Evolutionary conservation across 2,329 filamentous ascomycete species (phyloP), one percentile per base, ranked within the genome.

Genomic region (Arthrobotrys megalospora): DNA sequence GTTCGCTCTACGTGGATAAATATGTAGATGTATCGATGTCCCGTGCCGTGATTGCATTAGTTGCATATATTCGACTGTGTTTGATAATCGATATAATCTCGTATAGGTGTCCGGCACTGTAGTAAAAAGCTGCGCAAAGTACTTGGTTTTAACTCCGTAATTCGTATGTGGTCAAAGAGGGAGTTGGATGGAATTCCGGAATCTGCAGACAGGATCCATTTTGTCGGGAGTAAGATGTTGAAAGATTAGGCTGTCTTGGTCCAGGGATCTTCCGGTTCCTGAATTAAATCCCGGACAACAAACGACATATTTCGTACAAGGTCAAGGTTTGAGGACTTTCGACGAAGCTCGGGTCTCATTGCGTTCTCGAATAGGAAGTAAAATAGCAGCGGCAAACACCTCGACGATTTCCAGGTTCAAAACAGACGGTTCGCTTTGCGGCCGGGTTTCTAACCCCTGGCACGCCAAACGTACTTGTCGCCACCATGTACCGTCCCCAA

Each of bases 291-390:
- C 52, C 16, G 32, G 52, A 19, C 43, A n/a, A 60, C 55, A 41
- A 60, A 43, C 19, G 36, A 28, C 19, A 43, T n/a, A n/a, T n/a
- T n/a, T n/a, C n/a, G n/a, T n/a, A 21, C 55, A 8, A 43, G 36
- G 36, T n/a, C 19, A 60, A 8, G 53, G 32, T 24, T 11, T 24
- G 19, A 2, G 3, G 19, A 43, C 19, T n/a, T 24, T 60, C 28
- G 12, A 24, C 55, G 55, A 58, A 58, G 32, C 52, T n/a, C n/a
- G 16, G 19, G 34, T 41, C 36, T 60, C 55, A 60, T 24, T 43
- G 10, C 7, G 34, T 28, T 24, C 55, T 60, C 55, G 19, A 60
- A 60, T 60, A 60, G 55, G 55, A 41, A 60, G 36, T n/a, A 14
- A 16, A 36, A 28, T 10, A 5, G 19, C 6, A 8, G 36, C 5